Conservation (phyloP, 78 protist genomes). For the Dictyostelium brefeldianum region DNA sequence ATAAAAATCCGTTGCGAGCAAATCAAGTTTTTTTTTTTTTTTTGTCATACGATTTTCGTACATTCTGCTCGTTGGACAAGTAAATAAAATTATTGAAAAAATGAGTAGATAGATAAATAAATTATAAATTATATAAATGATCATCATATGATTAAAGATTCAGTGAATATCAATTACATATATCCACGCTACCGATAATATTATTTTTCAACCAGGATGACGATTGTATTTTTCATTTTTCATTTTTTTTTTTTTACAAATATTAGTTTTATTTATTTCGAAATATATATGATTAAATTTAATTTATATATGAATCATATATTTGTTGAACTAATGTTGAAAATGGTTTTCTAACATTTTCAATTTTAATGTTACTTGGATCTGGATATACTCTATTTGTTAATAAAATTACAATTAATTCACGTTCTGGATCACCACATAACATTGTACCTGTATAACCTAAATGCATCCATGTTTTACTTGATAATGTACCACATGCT, state of each 20-base stretch:
- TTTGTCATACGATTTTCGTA: too few species aligned
- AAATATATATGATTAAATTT: too few species aligned
- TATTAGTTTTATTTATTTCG: neutral
- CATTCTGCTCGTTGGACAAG: too few species aligned
- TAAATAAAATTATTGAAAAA: too few species aligned
- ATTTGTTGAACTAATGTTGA: constrained; percentile 57
- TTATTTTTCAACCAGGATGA: too few species aligned
- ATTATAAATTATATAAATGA: too few species aligned
- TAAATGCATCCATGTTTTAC: constrained; percentile 89
- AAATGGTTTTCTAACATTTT: constrained; percentile 58
- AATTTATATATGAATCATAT: constrained; percentile 25
- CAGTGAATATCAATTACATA: too few species aligned
- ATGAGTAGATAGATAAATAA: too few species aligned
- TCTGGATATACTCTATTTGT: constrained; percentile 86
- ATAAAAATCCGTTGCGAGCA: too few species aligned
- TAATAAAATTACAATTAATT: constrained; percentile 52
- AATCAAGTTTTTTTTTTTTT: too few species aligned
- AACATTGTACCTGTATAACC: constrained; percentile 92
- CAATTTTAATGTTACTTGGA: neutral
- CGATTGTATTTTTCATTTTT: neutral
- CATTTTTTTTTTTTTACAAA: neutral
- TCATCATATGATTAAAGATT: too few species aligned
- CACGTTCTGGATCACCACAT: constrained; percentile 86
- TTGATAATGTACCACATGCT: constrained; percentile 77
- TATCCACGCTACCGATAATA: too few species aligned